phyloP scores from a whole-genome alignment of 441 rosid species.

The Erysimum cheiri region DNA sequence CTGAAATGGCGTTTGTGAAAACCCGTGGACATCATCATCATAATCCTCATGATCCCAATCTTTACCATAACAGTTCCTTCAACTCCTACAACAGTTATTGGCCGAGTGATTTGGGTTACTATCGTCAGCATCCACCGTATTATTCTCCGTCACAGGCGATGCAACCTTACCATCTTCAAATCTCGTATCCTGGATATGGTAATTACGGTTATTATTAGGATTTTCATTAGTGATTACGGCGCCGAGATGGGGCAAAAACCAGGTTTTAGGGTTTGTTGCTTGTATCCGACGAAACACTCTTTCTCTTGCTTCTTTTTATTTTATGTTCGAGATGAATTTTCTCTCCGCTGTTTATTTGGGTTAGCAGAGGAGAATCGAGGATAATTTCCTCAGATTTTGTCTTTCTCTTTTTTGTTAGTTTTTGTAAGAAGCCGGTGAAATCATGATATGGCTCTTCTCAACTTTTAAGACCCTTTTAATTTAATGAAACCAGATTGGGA shows the following conservation, averaged over 20 bases:
- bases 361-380: not conserved
- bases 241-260: not conserved
- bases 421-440: not conserved
- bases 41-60: not conserved
- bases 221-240: not conserved
- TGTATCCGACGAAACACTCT: not conserved
- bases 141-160: not conserved
- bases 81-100: not conserved
- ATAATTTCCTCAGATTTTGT: not conserved
- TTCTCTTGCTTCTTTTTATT: not conserved
- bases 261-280: not conserved
- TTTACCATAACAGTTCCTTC: not conserved
- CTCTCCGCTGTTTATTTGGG: not conserved
- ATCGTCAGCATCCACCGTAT: not conserved
- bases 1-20: slow-evolving; percentile 2
- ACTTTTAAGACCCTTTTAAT: too few relatives aligned
- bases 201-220: not conserved
- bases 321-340: not conserved
- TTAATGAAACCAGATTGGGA: not conserved
- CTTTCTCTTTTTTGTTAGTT: not conserved
- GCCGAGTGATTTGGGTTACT: not conserved
- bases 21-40: not conserved
- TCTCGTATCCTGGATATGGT: not conserved
- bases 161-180: not conserved
- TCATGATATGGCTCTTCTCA: not conserved